These are phyloP conservation scores for Alternaria solani DNA, from an alignment of 2,329 filamentous ascomycete genomes.

Conservation along the genomic window DNA sequence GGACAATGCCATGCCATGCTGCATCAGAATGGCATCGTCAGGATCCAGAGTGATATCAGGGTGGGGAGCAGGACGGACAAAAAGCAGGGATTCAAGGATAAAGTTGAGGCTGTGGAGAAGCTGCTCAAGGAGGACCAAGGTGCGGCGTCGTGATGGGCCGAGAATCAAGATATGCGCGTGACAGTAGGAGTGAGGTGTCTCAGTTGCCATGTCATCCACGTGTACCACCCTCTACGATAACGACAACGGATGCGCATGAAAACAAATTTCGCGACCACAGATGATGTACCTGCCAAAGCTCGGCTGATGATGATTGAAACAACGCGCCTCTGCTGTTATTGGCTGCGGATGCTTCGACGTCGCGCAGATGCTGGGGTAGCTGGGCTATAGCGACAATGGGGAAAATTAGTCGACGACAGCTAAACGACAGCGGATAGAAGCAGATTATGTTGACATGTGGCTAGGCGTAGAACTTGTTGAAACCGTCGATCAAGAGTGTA, in stretches of 20 bases:
- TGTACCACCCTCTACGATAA: slow-evolving; percentile 2
- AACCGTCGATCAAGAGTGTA: slow-evolving; percentile 11
- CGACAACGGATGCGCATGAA: slow-evolving; percentile 9
- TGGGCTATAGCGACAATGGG: slow-evolving; percentile 5
- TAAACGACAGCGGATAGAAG: slow-evolving; percentile 10
- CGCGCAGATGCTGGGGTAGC: slow-evolving; percentile 13
- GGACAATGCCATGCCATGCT: slow-evolving; percentile 52
- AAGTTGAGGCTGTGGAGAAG: slow-evolving; percentile 70
- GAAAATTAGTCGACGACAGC: slow-evolving; percentile 7
- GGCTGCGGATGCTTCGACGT: slow-evolving; percentile 17
- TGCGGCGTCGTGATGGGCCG: slow-evolving; percentile 1
- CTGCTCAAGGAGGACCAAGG: slow-evolving; percentile 54
- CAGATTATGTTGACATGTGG: slow-evolving; percentile 4
- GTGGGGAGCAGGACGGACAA: slow-evolving; percentile 89
- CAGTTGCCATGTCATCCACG: slow-evolving; percentile 15
- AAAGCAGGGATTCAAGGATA: slow-evolving; percentile 80
- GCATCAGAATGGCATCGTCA: slow-evolving; percentile 52
- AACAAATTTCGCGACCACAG: slow-evolving; percentile 13
- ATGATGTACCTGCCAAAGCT: slow-evolving; percentile 7
- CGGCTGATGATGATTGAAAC: slow-evolving; percentile 5
- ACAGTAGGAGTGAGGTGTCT: slow-evolving; percentile 14
- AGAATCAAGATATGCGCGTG: slow-evolving; percentile 6
- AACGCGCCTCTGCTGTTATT: slow-evolving; percentile 32
- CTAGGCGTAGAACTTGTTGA: slow-evolving; percentile 8
- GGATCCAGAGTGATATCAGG: slow-evolving; percentile 89